A percentile compares a stretch with the other conserved stretches of the same genome.
Evolutionary conservation across 2,329 filamentous ascomycete genomes (phyloP).

Genomic region (Nigrospora sphaerica): DNA sequence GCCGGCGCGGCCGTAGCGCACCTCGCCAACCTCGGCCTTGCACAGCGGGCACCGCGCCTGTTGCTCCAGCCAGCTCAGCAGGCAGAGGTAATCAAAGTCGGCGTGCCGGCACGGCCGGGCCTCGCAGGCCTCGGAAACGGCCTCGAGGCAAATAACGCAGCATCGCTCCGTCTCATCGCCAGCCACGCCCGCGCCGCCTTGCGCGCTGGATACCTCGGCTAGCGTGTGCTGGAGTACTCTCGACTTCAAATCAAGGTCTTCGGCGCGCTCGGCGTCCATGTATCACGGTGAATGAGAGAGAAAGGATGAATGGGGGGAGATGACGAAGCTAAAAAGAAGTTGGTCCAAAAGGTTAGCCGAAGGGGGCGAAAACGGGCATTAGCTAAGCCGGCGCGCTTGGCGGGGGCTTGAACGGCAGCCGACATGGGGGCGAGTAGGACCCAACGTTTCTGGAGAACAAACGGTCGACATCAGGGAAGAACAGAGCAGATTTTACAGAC

Average conservation of each 20-base stretch:
- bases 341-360: no score
- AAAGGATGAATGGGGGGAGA: no score
- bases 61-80: conserved; percentile 73
- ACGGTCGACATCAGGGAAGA: no score
- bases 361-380: no score
- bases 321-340: no score
- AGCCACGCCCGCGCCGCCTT: conserved; percentile 16
- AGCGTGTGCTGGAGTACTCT: conserved; percentile 38
- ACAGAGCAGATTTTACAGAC: no score
- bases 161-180: conserved; percentile 20
- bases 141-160: conserved; percentile 85
- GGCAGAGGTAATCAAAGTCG: conserved; percentile 80
- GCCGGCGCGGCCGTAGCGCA: conserved; percentile 58
- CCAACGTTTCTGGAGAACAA: no score
- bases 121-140: conserved; percentile 63
- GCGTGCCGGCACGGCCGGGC: conserved; percentile 71
- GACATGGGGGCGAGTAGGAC: no score
- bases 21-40: conserved; percentile 46
- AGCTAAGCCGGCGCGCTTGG: no score
- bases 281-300: background rate
- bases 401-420: no score
- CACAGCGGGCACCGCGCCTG: conserved; percentile 74
- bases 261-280: conserved; percentile 19
- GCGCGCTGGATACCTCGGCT: conserved; percentile 25
- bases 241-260: conserved; percentile 29